A percentile compares a stretch with the other conserved stretches of the same genome.
These are phyloP conservation scores for Penicillium samsonianum DNA, from an alignment of 495 filamentous ascomycete genomes.

Conservation along the genomic window DNA sequence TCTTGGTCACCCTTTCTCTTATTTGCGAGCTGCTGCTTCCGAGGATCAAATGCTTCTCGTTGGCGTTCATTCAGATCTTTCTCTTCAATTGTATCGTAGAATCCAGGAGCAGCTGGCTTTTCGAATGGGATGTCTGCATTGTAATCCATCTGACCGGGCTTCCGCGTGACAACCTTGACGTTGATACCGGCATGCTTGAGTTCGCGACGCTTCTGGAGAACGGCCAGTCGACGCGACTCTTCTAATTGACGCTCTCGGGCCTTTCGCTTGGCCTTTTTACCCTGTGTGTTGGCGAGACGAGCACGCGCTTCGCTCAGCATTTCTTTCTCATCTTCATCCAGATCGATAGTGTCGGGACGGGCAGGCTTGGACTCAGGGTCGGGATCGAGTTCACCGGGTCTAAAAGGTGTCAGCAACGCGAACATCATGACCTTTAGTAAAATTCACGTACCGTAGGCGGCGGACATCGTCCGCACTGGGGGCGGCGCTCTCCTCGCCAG, in stretches of 20 bases:
- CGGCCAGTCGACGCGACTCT: slow-evolving; percentile 84
- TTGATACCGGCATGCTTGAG: slow-evolving; percentile 98
- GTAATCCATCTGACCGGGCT: slow-evolving; percentile 98
- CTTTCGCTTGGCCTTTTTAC: slow-evolving; percentile 98
- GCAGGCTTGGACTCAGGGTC: slow-evolving; percentile 96
- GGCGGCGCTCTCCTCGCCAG: slow-evolving; percentile 83
- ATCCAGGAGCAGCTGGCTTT: slow-evolving; percentile 84
- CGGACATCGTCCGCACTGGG: slow-evolving; percentile 94
- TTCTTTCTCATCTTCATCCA: slow-evolving; percentile 99
- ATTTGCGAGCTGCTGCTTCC: slow-evolving; percentile 92
- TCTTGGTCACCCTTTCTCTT: slow-evolving; percentile 92
- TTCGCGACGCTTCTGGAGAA: slow-evolving; percentile 92
- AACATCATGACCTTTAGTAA: not conserved
- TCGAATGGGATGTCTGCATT: slow-evolving; percentile 99
- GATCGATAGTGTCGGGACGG: slow-evolving; percentile 94
- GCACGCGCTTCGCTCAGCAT: slow-evolving; percentile 98
- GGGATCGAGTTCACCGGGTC: slow-evolving; percentile 91
- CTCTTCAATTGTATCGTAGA: slow-evolving; percentile 91
- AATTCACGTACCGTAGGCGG: slow-evolving; percentile 59
- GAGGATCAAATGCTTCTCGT: slow-evolving; percentile 85
- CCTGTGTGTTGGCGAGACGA: slow-evolving; percentile 93
- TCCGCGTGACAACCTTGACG: slow-evolving; percentile 90
- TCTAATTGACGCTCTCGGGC: slow-evolving; percentile 93
- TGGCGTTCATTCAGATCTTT: slow-evolving; percentile 78
- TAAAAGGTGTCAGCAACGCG: slow-evolving; percentile 31